A percentile compares a stretch with the other conserved stretches of the same genome.
Conservation (phyloP, 257 asterid genomes). For the Paraleonurus japonicus region DNA sequence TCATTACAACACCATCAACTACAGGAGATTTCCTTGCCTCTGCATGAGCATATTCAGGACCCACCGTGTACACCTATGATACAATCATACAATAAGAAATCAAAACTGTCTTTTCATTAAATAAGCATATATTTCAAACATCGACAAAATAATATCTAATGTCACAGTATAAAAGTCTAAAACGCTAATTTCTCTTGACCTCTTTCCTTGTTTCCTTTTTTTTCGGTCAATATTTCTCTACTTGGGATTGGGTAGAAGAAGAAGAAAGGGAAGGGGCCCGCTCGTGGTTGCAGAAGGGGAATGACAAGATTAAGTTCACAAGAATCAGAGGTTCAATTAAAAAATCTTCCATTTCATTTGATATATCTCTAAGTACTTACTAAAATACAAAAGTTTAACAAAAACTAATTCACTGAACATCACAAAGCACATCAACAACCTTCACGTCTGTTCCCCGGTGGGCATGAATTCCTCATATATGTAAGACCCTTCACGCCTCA, state of each 20-base stretch:
- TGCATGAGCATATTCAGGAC: conserved; percentile 93
- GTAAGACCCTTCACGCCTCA: conserved; percentile 98
- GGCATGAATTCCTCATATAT: conserved; percentile 99
- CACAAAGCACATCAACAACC: conserved; percentile 45
- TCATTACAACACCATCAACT: conserved; percentile 96
- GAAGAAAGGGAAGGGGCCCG: conserved; percentile 18
- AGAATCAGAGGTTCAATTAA: conserved; percentile 2
- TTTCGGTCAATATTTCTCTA: not conserved
- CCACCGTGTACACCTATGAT: conserved; percentile 80
- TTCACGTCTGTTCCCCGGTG: conserved; percentile 99
- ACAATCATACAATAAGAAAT: conserved; percentile 9
- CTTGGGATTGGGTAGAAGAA: not conserved
- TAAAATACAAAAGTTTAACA: not conserved
- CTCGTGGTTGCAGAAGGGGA: not conserved
- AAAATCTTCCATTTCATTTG: conserved; percentile 10
- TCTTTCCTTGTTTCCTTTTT: not conserved
- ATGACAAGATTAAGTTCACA: conserved; percentile 11
- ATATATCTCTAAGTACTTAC: not conserved
- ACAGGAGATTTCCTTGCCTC: conserved; percentile 96
- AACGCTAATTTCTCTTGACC: not conserved
- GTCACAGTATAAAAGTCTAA: not conserved
- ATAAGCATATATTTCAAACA: conserved; percentile 11
- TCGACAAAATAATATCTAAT: not conserved
- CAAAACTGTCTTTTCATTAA: not conserved
- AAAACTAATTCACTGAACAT: conserved; percentile 12